phyloP scores from a whole-genome alignment of 768 basidiomycete genomes.

The Hebeloma cylindrosporum region DNA sequence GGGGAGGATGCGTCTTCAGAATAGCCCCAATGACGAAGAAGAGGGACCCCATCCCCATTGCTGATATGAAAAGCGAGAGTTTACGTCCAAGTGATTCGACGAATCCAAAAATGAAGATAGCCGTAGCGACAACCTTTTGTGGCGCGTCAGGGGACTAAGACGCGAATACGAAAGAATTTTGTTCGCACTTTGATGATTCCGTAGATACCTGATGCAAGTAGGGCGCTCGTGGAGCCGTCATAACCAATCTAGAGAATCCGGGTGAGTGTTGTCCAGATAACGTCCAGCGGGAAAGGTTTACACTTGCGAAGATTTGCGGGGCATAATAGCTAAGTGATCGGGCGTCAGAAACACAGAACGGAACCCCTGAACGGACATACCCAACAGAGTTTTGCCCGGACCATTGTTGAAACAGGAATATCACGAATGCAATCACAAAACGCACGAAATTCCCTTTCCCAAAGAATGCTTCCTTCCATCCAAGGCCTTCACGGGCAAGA shows the following conservation, averaged over 20 bases:
- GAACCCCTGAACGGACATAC: slow-evolving; percentile 24
- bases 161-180: neutral
- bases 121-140: slow-evolving; percentile 47
- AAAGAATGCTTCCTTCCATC: slow-evolving; percentile 69
- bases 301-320: slow-evolving; percentile 64
- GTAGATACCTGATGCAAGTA: slow-evolving; percentile 75
- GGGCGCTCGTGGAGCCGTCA: slow-evolving; percentile 52
- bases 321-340: slow-evolving; percentile 55
- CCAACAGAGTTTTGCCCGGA: slow-evolving; percentile 80
- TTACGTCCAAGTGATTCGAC: slow-evolving; percentile 72
- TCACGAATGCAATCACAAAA: slow-evolving; percentile 81
- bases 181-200: slow-evolving; percentile 24
- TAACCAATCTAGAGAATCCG: slow-evolving; percentile 72
- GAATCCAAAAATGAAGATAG: slow-evolving; percentile 64
- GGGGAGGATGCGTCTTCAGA: slow-evolving; percentile 73
- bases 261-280: neutral
- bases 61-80: slow-evolving; percentile 68
- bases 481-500: slow-evolving; percentile 61
- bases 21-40: slow-evolving; percentile 87
- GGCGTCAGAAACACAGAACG: neutral
- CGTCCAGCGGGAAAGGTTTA: too few species aligned
- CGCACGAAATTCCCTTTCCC: slow-evolving; percentile 81
- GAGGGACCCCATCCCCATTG: slow-evolving; percentile 73
- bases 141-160: neutral
- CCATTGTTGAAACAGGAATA: slow-evolving; percentile 84